Conservation (phyloP, 192 early-diverging fungal genomes). For the Coemansia guatemalensis region DNA sequence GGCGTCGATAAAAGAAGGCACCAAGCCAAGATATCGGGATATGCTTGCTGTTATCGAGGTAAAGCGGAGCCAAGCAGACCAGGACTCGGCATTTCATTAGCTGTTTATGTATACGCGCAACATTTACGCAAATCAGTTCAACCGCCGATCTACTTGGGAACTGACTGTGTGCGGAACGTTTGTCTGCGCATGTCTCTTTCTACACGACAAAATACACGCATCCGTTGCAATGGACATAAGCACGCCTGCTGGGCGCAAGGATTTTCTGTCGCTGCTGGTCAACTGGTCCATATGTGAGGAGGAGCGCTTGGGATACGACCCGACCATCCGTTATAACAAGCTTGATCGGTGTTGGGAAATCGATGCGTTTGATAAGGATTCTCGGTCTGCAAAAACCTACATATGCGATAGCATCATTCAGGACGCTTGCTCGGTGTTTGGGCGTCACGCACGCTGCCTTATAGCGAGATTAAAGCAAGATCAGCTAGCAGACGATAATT, state of each 20-base stretch:
- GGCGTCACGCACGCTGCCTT: constrained; percentile 16
- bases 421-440: neutral
- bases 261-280: constrained; percentile 16
- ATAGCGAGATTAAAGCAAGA: neutral
- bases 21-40: neutral
- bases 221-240: constrained; percentile 21
- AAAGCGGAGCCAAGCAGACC: neutral
- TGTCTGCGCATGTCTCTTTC: constrained; percentile 1
- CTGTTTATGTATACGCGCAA: constrained; percentile 11
- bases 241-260: neutral
- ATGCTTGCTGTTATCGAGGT: constrained; percentile 2
- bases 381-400: too few species aligned
- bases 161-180: constrained; percentile 13
- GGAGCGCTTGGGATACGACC: constrained; percentile 8
- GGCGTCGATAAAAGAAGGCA: neutral
- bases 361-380: neutral
- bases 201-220: neutral
- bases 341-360: constrained; percentile 3
- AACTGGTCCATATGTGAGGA: constrained; percentile 1
- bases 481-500: too few species aligned
- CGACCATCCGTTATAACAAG: neutral
- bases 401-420: neutral
- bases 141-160: constrained; percentile 25
- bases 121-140: constrained; percentile 10
- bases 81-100: neutral